These are phyloP conservation scores for Conidiobolus incongruus DNA, from an alignment of 371 early-diverging fungal genomes.

Conservation along the genomic window DNA sequence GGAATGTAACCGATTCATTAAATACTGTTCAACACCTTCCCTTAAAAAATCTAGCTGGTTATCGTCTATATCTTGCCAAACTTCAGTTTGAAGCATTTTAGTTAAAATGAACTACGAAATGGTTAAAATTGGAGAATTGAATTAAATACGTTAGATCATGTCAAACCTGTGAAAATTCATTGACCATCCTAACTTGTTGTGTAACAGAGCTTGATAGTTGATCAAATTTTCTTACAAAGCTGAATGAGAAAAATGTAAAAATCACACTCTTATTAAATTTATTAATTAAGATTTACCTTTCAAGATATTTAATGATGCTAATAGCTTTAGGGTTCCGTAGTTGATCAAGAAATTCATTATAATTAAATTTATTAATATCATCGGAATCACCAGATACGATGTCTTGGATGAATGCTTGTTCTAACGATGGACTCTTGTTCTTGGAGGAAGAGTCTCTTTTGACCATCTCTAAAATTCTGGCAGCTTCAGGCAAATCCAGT, in stretches of 20 bases:
- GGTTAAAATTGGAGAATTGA: not conserved
- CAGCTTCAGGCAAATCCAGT: too few species aligned
- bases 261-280: not conserved
- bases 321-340: constrained; percentile 43
- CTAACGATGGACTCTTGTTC: too few species aligned
- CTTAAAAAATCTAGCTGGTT: constrained; percentile 53
- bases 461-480: too few species aligned
- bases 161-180: constrained; percentile 23
- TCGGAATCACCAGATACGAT: too few species aligned
- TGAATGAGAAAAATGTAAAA: constrained; percentile 2
- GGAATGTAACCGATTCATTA: constrained; percentile 50
- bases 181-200: constrained; percentile 53
- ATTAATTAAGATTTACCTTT: constrained; percentile 16
- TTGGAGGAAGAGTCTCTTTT: not conserved
- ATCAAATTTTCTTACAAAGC: constrained; percentile 41
- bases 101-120: constrained; percentile 24
- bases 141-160: not conserved
- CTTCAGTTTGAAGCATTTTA: constrained; percentile 30
- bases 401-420: too few species aligned
- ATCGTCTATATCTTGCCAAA: constrained; percentile 33
- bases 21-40: constrained; percentile 71
- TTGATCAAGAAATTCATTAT: constrained; percentile 50
- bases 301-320: constrained; percentile 38
- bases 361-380: constrained; percentile 27
- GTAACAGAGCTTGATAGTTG: constrained; percentile 49